phyloP scores from a whole-genome alignment of 2,329 filamentous ascomycete genomes.

The Colletotrichum lentis region DNA sequence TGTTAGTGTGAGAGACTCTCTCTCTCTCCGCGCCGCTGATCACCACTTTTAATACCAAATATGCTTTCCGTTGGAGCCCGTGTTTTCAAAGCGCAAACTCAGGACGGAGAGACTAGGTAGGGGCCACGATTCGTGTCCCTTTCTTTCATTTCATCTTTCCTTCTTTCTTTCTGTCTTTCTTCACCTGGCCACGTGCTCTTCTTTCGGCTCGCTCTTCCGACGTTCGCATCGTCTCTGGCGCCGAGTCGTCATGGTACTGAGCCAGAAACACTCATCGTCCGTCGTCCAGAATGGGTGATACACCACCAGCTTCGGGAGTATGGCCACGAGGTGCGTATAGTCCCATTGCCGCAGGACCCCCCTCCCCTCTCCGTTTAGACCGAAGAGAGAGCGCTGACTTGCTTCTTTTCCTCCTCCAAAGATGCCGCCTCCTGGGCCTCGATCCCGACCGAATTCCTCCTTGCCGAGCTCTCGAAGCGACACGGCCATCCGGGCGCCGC shows the following conservation, averaged over 20 bases:
- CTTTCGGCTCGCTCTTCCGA: neutral
- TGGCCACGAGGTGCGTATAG: slow-evolving; percentile 31
- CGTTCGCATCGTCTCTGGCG: slow-evolving; percentile 19
- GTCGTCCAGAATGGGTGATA: slow-evolving; percentile 36
- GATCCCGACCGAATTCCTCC: slow-evolving; percentile 61
- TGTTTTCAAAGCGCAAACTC: slow-evolving; percentile 19
- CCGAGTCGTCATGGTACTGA: slow-evolving; percentile 34
- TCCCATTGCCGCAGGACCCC: neutral
- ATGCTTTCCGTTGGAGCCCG: slow-evolving; percentile 17
- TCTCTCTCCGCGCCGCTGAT: neutral
- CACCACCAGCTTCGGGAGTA: slow-evolving; percentile 20
- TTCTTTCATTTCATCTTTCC: neutral
- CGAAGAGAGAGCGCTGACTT: slow-evolving; percentile 5
- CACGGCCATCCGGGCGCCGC: slow-evolving; percentile 44
- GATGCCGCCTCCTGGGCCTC: slow-evolving; percentile 54
- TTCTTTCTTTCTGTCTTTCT: neutral
- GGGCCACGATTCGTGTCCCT: slow-evolving; percentile 11
- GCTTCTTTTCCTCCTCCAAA: slow-evolving; percentile 35
- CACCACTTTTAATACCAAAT: neutral
- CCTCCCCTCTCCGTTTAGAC: no score
- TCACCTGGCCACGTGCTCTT: neutral
- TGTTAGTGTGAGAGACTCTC: neutral
- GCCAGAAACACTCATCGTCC: slow-evolving; percentile 26
- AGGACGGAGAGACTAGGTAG: slow-evolving; percentile 31
- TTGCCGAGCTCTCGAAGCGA: slow-evolving; percentile 61